Conservation (phyloP, 2,329 filamentous ascomycete genomes). For the Aspergillus fumigatus region DNA sequence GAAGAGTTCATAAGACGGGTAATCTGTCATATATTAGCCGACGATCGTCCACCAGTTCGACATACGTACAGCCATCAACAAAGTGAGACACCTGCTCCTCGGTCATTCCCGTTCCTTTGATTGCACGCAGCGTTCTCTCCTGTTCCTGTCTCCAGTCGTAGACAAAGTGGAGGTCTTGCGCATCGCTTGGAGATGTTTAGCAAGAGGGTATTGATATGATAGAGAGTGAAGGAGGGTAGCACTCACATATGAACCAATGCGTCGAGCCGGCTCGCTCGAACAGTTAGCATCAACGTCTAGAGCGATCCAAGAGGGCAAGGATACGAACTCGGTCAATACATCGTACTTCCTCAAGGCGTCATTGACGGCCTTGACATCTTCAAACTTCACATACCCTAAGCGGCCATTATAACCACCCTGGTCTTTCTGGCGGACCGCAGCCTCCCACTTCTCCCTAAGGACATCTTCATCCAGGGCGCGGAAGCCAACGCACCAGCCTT, state of each 20-base stretch:
- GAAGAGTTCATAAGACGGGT: conserved; percentile 68
- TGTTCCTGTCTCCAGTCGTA: conserved; percentile 83
- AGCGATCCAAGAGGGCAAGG: not conserved
- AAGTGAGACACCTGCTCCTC: conserved; percentile 74
- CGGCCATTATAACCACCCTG: conserved; percentile 48
- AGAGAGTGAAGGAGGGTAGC: not conserved
- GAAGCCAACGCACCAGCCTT: conserved; percentile 91
- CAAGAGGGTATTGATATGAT: not conserved
- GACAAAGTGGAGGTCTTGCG: conserved; percentile 67
- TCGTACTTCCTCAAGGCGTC: conserved; percentile 55
- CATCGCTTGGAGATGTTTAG: conserved; percentile 47
- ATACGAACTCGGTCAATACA: conserved; percentile 48
- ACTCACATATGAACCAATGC: conserved; percentile 61
- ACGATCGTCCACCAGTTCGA: not conserved
- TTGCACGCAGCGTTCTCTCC: conserved; percentile 63
- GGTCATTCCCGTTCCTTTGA: conserved; percentile 73
- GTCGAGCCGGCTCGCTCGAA: conserved; percentile 46
- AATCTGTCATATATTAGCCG: conserved; percentile 42
- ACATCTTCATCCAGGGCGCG: conserved; percentile 56
- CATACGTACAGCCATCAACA: conserved; percentile 59
- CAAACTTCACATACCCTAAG: conserved; percentile 51
- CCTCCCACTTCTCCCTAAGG: conserved; percentile 51
- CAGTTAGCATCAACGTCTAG: conserved; percentile 9
- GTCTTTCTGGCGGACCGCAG: conserved; percentile 44
- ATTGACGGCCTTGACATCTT: conserved; percentile 57